These are phyloP conservation scores for Aspergillus panamensis DNA, from an alignment of 495 filamentous ascomycete species.

Conservation along the genomic window DNA sequence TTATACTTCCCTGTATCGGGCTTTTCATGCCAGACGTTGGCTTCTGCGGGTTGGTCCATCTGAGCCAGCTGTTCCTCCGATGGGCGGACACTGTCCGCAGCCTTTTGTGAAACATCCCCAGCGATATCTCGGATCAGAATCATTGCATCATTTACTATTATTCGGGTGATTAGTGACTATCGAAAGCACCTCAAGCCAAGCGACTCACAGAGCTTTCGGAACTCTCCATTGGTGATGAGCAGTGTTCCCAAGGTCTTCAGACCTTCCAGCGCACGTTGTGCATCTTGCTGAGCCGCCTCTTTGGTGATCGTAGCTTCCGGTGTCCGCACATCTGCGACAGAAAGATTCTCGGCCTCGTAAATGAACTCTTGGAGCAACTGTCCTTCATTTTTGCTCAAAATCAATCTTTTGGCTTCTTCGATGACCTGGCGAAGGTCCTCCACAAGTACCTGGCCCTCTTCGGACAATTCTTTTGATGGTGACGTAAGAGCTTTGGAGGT, in stretches of 20 bases:
- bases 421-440: constrained; percentile 77
- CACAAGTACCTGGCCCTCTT: constrained; percentile 75
- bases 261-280: constrained; percentile 76
- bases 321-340: constrained; percentile 50
- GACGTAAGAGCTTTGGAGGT: constrained; percentile 59
- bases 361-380: constrained; percentile 95
- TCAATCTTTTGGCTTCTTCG: constrained; percentile 77
- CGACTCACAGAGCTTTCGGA: constrained; percentile 82
- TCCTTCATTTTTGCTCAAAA: constrained; percentile 94
- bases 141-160: constrained; percentile 77
- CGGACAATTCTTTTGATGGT: constrained; percentile 75
- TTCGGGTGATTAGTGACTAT: constrained; percentile 24
- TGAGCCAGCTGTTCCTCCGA: constrained; percentile 70
- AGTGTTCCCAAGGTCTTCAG: constrained; percentile 83
- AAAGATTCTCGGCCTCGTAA: constrained; percentile 79
- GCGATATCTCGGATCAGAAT: constrained; percentile 83
- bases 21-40: constrained; percentile 90
- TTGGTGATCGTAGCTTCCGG: constrained; percentile 69
- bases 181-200: neutral
- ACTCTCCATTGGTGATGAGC: constrained; percentile 93
- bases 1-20: constrained; percentile 64
- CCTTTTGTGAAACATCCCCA: constrained; percentile 80
- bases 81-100: constrained; percentile 75
- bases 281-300: constrained; percentile 74
- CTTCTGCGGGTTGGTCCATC: constrained; percentile 78